Percentiles rank a stretch among this genome's conserved stretches.
Evolutionary conservation across 805 yeast genomes (phyloP).

Genomic region (Ogataea trehaloabstinens): DNA sequence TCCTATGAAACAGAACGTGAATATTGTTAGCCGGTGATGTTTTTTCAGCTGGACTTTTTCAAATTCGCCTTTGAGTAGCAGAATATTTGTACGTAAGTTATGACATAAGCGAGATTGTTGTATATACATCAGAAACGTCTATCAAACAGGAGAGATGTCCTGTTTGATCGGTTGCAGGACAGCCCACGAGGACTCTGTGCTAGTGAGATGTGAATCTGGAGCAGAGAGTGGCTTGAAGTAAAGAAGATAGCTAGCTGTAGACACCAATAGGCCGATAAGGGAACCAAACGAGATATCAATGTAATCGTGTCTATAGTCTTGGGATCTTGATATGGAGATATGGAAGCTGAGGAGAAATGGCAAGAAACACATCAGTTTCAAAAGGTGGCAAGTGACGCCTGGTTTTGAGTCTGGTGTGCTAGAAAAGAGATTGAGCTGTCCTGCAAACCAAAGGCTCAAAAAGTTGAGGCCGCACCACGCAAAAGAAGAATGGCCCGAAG

Average conservation of each 20-base stretch:
- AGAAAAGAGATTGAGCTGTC: constrained; percentile 46
- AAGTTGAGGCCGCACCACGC: constrained; percentile 67
- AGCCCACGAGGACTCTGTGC: neutral
- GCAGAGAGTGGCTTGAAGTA: constrained; percentile 21
- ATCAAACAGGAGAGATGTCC: too few relatives aligned
- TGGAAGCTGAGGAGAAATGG: constrained; percentile 65
- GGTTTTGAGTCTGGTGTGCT: constrained; percentile 1
- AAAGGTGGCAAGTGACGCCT: constrained; percentile 1
- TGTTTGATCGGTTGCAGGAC: neutral
- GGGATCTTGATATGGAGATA: constrained; percentile 78
- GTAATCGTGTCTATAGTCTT: constrained; percentile 90
- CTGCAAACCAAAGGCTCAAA: constrained; percentile 59
- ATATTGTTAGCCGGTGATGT: too few relatives aligned
- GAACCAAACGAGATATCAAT: constrained; percentile 76
- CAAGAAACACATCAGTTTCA: constrained; percentile 23
- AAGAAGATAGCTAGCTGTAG: constrained; percentile 32
- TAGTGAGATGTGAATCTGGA: constrained; percentile 6
- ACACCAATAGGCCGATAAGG: constrained; percentile 55
- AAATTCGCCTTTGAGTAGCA: too few relatives aligned
- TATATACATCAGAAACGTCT: too few relatives aligned
- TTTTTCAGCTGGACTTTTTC: too few relatives aligned
- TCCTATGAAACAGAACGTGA: too few relatives aligned
- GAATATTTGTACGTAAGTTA: too few relatives aligned
- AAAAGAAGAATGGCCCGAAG: constrained; percentile 74
- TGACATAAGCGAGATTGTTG: too few relatives aligned